Conservation (phyloP, 2,329 filamentous ascomycete genomes). For the Colletotrichum ledebouriae region DNA sequence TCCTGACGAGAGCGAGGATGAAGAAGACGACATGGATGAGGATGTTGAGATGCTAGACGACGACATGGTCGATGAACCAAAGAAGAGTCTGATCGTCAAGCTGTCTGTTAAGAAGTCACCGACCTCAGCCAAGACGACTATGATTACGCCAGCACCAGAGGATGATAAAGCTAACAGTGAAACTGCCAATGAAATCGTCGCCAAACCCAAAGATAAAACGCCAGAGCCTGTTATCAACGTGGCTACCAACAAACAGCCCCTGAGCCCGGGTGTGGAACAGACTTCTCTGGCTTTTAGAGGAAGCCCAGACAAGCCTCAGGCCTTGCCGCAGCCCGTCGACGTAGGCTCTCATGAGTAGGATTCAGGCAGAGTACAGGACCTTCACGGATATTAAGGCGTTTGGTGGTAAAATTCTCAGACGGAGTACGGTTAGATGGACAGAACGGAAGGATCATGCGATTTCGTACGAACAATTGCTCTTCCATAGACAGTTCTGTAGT, state of each 20-base stretch:
- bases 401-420: conserved; percentile 15
- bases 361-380: background rate
- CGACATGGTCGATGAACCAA: conserved; percentile 60
- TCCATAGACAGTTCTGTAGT: conserved; percentile 30
- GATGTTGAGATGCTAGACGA: conserved; percentile 69
- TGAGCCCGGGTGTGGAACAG: conserved; percentile 51
- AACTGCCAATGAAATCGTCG: conserved; percentile 27
- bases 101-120: conserved; percentile 67
- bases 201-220: conserved; percentile 30
- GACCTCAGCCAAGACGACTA: conserved; percentile 42
- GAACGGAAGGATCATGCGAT: conserved; percentile 5
- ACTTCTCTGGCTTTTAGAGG: conserved; percentile 70
- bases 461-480: conserved; percentile 31
- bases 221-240: conserved; percentile 40
- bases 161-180: conserved; percentile 17
- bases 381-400: conserved; percentile 36
- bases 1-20: conserved; percentile 70
- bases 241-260: conserved; percentile 44
- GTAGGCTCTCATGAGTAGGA: conserved; percentile 49
- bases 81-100: conserved; percentile 80
- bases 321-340: conserved; percentile 50
- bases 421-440: conserved; percentile 38
- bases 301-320: conserved; percentile 70
- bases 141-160: conserved; percentile 29
- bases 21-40: conserved; percentile 70